A percentile compares a stretch with the other conserved stretches of the same genome.
Evolutionary conservation across 176 grass and related monocot genomes (phyloP).

Genomic region (Avena sativa): DNA sequence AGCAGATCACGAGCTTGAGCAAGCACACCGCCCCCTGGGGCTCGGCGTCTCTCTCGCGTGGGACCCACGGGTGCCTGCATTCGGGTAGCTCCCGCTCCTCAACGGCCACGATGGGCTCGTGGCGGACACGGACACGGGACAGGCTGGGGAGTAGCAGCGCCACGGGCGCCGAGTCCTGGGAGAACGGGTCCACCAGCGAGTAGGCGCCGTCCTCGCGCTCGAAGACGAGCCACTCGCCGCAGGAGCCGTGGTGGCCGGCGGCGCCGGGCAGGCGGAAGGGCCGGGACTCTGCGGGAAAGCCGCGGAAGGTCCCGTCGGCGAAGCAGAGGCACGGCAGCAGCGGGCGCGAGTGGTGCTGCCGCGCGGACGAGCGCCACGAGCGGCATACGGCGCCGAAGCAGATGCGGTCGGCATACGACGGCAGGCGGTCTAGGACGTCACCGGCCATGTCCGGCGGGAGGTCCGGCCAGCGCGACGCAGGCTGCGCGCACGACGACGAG

Average conservation of each 20-base stretch:
- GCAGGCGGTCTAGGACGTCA: background rate
- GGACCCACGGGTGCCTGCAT: background rate
- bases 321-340: conserved; percentile 1
- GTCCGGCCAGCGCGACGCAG: background rate
- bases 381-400: background rate
- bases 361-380: conserved; percentile 2
- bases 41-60: background rate
- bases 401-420: background rate
- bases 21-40: background rate
- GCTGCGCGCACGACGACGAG: background rate
- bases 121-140: background rate
- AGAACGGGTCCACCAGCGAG: conserved; percentile 8
- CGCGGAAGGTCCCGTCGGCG: conserved; percentile 10
- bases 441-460: background rate
- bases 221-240: conserved; percentile 30
- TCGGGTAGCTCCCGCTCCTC: background rate
- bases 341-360: background rate
- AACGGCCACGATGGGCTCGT: background rate
- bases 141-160: background rate
- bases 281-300: background rate
- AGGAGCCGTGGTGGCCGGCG: background rate
- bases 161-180: background rate
- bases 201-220: background rate
- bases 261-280: conserved; percentile 9
- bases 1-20: conserved; percentile 12